Conservation (phyloP, 371 early-diverging fungal genomes). For the Mortierella sp. region DNA sequence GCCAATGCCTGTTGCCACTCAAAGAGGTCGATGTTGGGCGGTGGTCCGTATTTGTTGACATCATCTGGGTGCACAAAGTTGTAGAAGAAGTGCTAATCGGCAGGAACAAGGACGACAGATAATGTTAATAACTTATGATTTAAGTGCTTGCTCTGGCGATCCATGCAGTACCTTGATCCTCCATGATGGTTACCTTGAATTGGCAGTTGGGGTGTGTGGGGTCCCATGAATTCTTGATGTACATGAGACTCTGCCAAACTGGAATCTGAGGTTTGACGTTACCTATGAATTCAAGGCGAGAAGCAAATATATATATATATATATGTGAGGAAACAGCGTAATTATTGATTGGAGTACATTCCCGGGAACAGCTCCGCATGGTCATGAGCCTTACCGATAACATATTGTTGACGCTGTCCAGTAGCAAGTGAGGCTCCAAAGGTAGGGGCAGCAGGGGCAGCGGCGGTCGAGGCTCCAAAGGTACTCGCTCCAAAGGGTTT, state of each 20-base stretch:
- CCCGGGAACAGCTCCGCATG: slow-evolving; percentile 15
- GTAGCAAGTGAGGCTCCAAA: slow-evolving; percentile 46
- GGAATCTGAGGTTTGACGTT: slow-evolving; percentile 59
- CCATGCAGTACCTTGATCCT: too few relatives aligned
- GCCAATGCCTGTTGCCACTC: slow-evolving; percentile 86
- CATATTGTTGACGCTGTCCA: slow-evolving; percentile 44
- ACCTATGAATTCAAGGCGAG: slow-evolving; percentile 51
- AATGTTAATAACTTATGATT: too few relatives aligned
- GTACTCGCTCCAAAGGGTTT: slow-evolving; percentile 31
- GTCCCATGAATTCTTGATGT: slow-evolving; percentile 84
- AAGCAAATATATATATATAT: not conserved
- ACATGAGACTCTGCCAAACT: slow-evolving; percentile 70
- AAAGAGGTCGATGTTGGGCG: slow-evolving; percentile 78
- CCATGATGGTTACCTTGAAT: slow-evolving; percentile 85
- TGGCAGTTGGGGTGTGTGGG: slow-evolving; percentile 83
- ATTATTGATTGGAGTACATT: not conserved
- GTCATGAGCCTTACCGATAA: slow-evolving; percentile 33
- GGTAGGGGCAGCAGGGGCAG: slow-evolving; percentile 31
- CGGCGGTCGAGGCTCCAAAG: slow-evolving; percentile 35
- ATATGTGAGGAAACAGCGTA: too few relatives aligned
- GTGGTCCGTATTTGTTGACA: slow-evolving; percentile 80
- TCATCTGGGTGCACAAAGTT: slow-evolving; percentile 88
- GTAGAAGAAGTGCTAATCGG: slow-evolving; percentile 90
- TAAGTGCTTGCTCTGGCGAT: too few relatives aligned
- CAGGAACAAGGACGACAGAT: not conserved